A percentile compares a stretch with the other conserved stretches of the same genome.
Conservation (phyloP, 2,329 filamentous ascomycete genomes). For the Pseudogymnoascus sp. region DNA sequence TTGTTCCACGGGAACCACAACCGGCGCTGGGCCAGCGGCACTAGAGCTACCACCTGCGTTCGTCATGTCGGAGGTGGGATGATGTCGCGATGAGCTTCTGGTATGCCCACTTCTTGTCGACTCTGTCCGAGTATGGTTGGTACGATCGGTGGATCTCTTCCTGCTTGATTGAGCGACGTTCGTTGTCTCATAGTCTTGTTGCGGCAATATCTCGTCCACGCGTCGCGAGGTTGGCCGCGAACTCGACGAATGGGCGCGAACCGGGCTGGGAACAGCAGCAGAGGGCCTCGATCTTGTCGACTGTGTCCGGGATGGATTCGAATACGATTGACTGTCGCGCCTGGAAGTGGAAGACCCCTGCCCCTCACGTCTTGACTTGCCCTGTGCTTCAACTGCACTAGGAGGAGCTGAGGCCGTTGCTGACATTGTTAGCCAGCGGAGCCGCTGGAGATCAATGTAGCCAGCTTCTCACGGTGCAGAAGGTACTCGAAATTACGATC, state of each 20-base stretch:
- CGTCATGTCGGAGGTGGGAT: conserved; percentile 37
- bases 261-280: conserved; percentile 17
- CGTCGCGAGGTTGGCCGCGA: conserved; percentile 34
- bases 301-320: conserved; percentile 23
- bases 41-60: conserved; percentile 37
- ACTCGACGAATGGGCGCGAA: conserved; percentile 20
- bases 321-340: conserved; percentile 19
- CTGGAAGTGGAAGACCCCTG: conserved; percentile 5
- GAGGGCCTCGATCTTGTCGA: conserved; percentile 21
- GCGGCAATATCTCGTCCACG: conserved; percentile 38
- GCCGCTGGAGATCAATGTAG: not conserved
- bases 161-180: conserved; percentile 44
- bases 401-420: conserved; percentile 13
- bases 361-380: conserved; percentile 17
- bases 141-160: conserved; percentile 18
- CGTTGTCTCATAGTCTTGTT: conserved; percentile 66
- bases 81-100: conserved; percentile 35
- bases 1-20: conserved; percentile 41
- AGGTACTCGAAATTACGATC: not conserved
- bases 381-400: conserved; percentile 20
- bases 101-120: conserved; percentile 32
- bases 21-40: conserved; percentile 41
- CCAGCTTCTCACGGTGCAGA: not conserved
- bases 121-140: conserved; percentile 18
- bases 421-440: conserved; percentile 11